Conservation (phyloP, 2,329 filamentous ascomycete species). For the Cadophora malorum region DNA sequence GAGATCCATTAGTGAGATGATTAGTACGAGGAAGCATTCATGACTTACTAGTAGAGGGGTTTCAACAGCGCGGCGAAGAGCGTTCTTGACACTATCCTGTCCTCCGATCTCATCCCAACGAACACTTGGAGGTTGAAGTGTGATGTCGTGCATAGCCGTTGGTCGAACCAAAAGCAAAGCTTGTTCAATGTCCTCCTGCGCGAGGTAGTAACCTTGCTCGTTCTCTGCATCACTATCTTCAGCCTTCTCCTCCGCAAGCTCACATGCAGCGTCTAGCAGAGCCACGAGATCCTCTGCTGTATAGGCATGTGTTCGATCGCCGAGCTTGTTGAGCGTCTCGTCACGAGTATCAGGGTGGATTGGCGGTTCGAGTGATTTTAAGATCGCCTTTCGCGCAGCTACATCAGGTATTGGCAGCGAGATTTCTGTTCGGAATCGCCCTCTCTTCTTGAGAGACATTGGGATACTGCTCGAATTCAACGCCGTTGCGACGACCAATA, state of each 20-base stretch:
- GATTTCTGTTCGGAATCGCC: conserved; percentile 71
- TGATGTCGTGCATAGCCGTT: conserved; percentile 87
- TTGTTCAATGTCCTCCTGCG: conserved; percentile 62
- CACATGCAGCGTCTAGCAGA: conserved; percentile 62
- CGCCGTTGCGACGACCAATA: conserved; percentile 79
- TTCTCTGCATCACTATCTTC: conserved; percentile 3
- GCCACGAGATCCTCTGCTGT: conserved; percentile 78
- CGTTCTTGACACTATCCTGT: conserved; percentile 75
- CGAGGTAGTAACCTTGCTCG: conserved; percentile 34
- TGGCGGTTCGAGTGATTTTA: conserved; percentile 58
- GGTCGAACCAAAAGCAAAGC: conserved; percentile 76
- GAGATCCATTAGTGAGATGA: conserved; percentile 28
- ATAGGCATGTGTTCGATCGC: conserved; percentile 84
- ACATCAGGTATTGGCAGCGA: conserved; percentile 80
- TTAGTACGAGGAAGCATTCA: background rate
- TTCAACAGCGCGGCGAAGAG: conserved; percentile 54
- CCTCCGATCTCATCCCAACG: conserved; percentile 90
- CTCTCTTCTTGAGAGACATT: conserved; percentile 66
- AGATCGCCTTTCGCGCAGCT: conserved; percentile 73
- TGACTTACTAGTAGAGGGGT: conserved; percentile 41
- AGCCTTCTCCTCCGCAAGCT: conserved; percentile 44
- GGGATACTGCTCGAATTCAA: conserved; percentile 77
- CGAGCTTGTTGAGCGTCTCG: conserved; percentile 63
- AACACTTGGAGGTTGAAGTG: conserved; percentile 85
- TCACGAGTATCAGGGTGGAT: conserved; percentile 57